Percentiles rank a stretch among this genome's conserved stretches.
These are phyloP conservation scores for Aureobasidium sp. DNA, from an alignment of 2,329 filamentous ascomycete species.

Conservation along the genomic window DNA sequence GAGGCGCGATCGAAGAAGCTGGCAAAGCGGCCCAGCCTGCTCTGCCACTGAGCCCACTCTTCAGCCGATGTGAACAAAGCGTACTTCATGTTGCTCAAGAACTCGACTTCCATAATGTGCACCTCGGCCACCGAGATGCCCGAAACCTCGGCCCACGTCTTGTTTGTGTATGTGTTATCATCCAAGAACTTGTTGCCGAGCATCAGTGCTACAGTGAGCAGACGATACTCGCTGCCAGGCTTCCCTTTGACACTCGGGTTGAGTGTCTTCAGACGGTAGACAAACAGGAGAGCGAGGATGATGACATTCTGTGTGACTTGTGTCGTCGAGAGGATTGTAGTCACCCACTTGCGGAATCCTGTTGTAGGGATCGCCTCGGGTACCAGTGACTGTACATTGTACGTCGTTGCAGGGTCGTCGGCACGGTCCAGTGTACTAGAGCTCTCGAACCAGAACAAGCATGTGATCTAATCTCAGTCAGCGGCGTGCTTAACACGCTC, in stretches of 20 bases:
- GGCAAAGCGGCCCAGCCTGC: slow-evolving; percentile 71
- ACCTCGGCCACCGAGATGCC: slow-evolving; percentile 90
- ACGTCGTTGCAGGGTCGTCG: slow-evolving; percentile 40
- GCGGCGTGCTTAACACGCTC: slow-evolving; percentile 14
- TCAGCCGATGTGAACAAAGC: slow-evolving; percentile 77
- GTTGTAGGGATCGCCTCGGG: slow-evolving; percentile 65
- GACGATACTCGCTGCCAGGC: slow-evolving; percentile 82
- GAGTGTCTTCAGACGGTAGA: slow-evolving; percentile 83
- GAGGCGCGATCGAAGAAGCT: slow-evolving; percentile 68
- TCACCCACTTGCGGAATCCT: slow-evolving; percentile 89
- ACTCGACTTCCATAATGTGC: slow-evolving; percentile 99
- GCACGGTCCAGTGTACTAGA: slow-evolving; percentile 69
- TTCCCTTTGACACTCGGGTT: slow-evolving; percentile 87
- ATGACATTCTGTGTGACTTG: slow-evolving; percentile 97
- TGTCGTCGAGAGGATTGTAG: slow-evolving; percentile 81
- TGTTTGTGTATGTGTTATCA: slow-evolving; percentile 99
- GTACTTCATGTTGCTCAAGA: slow-evolving; percentile 96
- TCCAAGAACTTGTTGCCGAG: slow-evolving; percentile 97
- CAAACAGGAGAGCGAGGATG: slow-evolving; percentile 78
- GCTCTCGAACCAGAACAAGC: slow-evolving; percentile 95
- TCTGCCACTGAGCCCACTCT: slow-evolving; percentile 83
- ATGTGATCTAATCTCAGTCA: slow-evolving; percentile 61
- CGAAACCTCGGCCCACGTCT: slow-evolving; percentile 98
- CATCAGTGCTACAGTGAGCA: slow-evolving; percentile 94
- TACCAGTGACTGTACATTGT: slow-evolving; percentile 46